phyloP scores from a whole-genome alignment of 176 grass and related monocot genomes.

The Eragrostis nindensis region DNA sequence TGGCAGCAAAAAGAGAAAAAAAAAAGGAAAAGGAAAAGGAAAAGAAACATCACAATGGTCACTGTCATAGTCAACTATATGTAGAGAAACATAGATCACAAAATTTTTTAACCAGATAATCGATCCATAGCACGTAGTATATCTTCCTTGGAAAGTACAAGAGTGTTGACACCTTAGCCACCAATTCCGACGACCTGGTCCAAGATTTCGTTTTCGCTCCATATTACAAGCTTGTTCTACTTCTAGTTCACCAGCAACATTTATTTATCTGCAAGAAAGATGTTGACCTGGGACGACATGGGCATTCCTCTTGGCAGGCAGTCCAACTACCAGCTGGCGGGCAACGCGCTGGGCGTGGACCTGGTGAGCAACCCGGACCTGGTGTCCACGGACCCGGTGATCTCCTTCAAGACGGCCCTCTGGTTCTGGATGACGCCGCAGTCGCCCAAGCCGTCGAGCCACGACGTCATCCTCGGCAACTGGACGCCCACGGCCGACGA shows the following conservation, averaged over 20 bases:
- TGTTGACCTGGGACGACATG: no score
- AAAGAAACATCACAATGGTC: no score
- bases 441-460: slow-evolving; percentile 59
- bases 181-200: no score
- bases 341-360: slow-evolving; percentile 32
- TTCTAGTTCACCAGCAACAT: slow-evolving; percentile 42
- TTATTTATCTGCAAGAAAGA: neutral
- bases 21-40: no score
- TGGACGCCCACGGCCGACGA: slow-evolving; percentile 40
- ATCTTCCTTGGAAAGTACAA: no score
- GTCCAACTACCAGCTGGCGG: slow-evolving; percentile 63
- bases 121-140: no score
- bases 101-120: no score
- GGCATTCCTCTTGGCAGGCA: slow-evolving; percentile 29
- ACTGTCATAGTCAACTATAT: neutral
- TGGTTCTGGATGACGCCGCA: slow-evolving; percentile 61
- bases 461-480: slow-evolving; percentile 46
- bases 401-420: slow-evolving; percentile 54
- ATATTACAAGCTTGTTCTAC: no score
- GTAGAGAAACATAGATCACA: no score
- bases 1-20: no score
- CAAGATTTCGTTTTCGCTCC: no score
- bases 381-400: slow-evolving; percentile 1
- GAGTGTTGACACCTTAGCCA: no score
- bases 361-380: slow-evolving; percentile 48